phyloP scores from a whole-genome alignment of 75 land plant species.

The Pinus albicaulis region DNA sequence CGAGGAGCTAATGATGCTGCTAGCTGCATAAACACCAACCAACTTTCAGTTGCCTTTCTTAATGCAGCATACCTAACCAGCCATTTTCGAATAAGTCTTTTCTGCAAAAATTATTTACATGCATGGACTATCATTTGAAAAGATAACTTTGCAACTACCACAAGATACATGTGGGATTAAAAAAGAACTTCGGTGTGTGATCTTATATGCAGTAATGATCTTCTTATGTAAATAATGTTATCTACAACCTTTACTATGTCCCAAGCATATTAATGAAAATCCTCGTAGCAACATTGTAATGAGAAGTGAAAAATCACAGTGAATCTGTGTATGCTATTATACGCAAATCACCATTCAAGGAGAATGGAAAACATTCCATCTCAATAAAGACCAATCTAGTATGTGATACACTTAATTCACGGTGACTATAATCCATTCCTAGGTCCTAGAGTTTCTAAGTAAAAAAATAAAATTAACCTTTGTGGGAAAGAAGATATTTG shows the following conservation, averaged over 20 bases:
- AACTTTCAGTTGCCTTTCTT: background rate
- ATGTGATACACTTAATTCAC: too few species aligned
- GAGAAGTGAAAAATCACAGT: background rate
- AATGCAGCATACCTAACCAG: background rate
- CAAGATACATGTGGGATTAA: background rate
- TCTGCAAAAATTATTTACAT: background rate
- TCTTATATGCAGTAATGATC: background rate
- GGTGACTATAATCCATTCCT: too few species aligned
- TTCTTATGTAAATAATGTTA: background rate
- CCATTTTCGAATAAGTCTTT: background rate
- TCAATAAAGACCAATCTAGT: background rate
- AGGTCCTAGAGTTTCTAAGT: too few species aligned
- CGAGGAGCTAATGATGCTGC: slow-evolving; percentile 99
- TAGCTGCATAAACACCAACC: slow-evolving; percentile 53
- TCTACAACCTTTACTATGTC: background rate
- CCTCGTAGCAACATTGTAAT: background rate
- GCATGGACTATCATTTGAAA: background rate
- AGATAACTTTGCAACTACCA: background rate
- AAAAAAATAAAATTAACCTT: too few species aligned
- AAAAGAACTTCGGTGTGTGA: background rate
- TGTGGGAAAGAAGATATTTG: too few species aligned
- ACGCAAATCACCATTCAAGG: background rate
- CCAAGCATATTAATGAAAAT: background rate
- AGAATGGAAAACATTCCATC: background rate
- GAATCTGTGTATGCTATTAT: too few species aligned